Base-by-base conservation (phyloP, 305 asterid species). In the Fraxinus paxiana region DNA sequence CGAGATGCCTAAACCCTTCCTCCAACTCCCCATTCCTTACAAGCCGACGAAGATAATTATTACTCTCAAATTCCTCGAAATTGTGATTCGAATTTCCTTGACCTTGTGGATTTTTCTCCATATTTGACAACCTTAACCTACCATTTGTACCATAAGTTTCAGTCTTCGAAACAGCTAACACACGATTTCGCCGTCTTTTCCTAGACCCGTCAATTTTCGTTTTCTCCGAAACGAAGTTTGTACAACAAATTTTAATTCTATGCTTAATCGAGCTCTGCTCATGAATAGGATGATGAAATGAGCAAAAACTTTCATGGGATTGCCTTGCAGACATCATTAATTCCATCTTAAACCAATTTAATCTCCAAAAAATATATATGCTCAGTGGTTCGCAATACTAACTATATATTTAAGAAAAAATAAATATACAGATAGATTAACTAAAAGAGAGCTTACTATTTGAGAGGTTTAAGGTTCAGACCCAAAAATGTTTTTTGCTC, bases 11-110 rank as follows among this genome's bases (percentile, higher is more conserved):
- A 85, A 93, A 90, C 77, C 90, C 95, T 85, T 90, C 95, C 69
- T 92, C 98, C 80, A 92, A 80, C 85, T 89, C 90, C 78, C 96
- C 98, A 75, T 88, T 90, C 65, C 90, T 86, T 56, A 93, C 94
- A 88, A 95, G 73, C 67, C 89, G 82, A 56, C 95, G 93, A 59
- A 95, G 93, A 80, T 82, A 75, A 78, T 87, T 87, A 79, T 95
- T 95, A 76, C 95, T 90, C 90, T 91, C 96, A 83, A 86, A 90
- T 86, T 93, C 96, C 77, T 91, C 93, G 43, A 88, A 81, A 80
- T 86, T 88, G 38, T 83, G 86, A 81, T 91, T 88, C 4, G 90
- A 59, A 65, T 82, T 81, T 83, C 78, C 81, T 61, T 76, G 81
- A 67, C 82, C 86, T 43, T 70, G 85, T 12, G 88, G 67, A 48